Base-by-base conservation (phyloP, 106 monocot genomes). In the Allium fistulosum region DNA sequence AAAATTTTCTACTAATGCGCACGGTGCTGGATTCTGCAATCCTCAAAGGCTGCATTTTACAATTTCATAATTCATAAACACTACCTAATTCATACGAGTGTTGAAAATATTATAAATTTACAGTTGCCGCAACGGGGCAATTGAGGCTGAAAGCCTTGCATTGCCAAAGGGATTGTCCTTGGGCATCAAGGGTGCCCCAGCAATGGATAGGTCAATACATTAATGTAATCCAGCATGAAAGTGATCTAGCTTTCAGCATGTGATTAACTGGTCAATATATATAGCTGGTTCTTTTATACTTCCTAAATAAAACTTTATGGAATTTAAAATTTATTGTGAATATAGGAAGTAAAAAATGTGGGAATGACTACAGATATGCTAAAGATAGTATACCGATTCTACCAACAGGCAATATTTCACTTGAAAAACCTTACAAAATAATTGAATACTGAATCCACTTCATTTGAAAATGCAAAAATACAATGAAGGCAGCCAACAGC, bases 41-140 rank as follows among this genome's bases (percentile, higher is more conserved):
- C 51, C 49, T 72, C 50, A 80, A 27, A 4, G 80, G 62, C 80
- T 80, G 75, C 14, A 65, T 15, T 14, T 10, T n/a, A 2, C 62
- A 62, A 37, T 4, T 13, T 6, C 27, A 13, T 6, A 11, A 11
- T 11, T 37, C 27, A 28, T 2, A 2, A 60, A 7, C 60, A 60
- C 18, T 12, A 26, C 27, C 27, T 27, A 11, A 2, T 62, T 62
- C 18, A 16, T n/a, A n/a, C n/a, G n/a, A n/a, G n/a, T n/a, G n/a
- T n/a, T n/a, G n/a, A n/a, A n/a, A 55, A 3, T n/a, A 4, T 18
- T 2, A 22, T 45, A 2, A 7, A 47, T 51, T 9, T 66, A 78
- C 77, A 59, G 68, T 73, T 10, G 75, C 75, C 6, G 75, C 80
- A 0, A 8, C 5, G 10, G 75, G 75, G 61, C 80, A 80, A n/a